Conservation (phyloP, 768 basidiomycete species). For the Lactarius quietus region DNA sequence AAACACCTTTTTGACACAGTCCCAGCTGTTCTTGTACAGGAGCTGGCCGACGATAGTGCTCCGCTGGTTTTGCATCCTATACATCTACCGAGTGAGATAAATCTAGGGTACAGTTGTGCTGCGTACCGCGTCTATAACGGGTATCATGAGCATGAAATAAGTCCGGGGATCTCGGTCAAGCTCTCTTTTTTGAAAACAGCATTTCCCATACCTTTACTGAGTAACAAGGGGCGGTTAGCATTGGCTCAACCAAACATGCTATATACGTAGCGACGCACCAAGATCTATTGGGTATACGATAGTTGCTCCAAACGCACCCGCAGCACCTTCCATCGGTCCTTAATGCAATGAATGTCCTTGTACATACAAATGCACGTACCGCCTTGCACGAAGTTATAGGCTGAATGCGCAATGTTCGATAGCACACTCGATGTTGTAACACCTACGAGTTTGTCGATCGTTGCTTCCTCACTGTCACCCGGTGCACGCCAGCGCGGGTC, state of each 20-base stretch:
- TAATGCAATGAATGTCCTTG: slow-evolving; percentile 1
- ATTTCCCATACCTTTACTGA: slow-evolving; percentile 64
- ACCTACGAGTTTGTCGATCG: slow-evolving; percentile 28
- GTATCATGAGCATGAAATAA: background rate
- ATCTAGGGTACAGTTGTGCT: background rate
- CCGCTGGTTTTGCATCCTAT: slow-evolving; percentile 95
- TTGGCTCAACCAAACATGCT: background rate
- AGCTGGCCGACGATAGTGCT: slow-evolving; percentile 95
- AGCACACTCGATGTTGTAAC: slow-evolving; percentile 43
- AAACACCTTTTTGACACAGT: slow-evolving; percentile 92
- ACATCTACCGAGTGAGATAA: slow-evolving; percentile 2
- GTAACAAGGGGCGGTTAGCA: slow-evolving; percentile 18
- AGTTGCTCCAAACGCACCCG: slow-evolving; percentile 94
- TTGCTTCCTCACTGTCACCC: slow-evolving; percentile 44
- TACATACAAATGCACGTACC: slow-evolving; percentile 43
- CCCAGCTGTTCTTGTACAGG: slow-evolving; percentile 93
- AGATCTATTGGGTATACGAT: slow-evolving; percentile 96
- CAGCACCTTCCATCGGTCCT: slow-evolving; percentile 55
- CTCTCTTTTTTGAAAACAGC: background rate
- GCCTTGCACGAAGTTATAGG: slow-evolving; percentile 86
- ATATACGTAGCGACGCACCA: slow-evolving; percentile 47
- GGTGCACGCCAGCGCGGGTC: slow-evolving; percentile 87
- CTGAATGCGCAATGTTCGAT: slow-evolving; percentile 59
- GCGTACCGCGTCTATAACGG: slow-evolving; percentile 57
- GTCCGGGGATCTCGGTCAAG: slow-evolving; percentile 7